phyloP scores from a whole-genome alignment of 2,329 filamentous ascomycete genomes.

The Colletotrichum camelliae region DNA sequence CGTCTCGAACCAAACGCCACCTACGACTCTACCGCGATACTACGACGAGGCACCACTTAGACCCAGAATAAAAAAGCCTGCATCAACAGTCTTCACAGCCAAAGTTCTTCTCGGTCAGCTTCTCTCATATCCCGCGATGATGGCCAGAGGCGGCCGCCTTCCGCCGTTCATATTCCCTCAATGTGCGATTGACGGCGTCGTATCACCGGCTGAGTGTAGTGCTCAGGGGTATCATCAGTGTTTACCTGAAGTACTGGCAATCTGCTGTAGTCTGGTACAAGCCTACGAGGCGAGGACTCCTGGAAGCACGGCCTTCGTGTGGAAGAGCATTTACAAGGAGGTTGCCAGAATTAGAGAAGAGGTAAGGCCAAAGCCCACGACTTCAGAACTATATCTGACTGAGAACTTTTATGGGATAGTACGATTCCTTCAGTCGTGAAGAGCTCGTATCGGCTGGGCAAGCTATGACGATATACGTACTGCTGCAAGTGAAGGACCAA shows the following conservation, averaged over 20 bases:
- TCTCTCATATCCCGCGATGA: constrained; percentile 26
- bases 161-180: constrained; percentile 33
- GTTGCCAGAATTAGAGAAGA: background rate
- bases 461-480: background rate
- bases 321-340: constrained; percentile 29
- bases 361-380: background rate
- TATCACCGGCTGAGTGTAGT: constrained; percentile 6
- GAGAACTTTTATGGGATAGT: background rate
- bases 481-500: constrained; percentile 3
- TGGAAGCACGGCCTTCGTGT: constrained; percentile 26
- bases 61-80: background rate
- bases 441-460: background rate
- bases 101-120: constrained; percentile 28
- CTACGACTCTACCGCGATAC: background rate
- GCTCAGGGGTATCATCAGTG: constrained; percentile 28
- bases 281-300: constrained; percentile 26
- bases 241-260: constrained; percentile 28
- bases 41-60: background rate
- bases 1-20: background rate
- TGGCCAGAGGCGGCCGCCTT: constrained; percentile 22
- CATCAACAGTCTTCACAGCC: constrained; percentile 21
- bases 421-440: background rate
- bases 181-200: constrained; percentile 24
- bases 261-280: constrained; percentile 28
- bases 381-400: background rate